These are phyloP conservation scores for Exobasidium rhododendri DNA, from an alignment of 1,284 basidiomycete species.

Conservation along the genomic window DNA sequence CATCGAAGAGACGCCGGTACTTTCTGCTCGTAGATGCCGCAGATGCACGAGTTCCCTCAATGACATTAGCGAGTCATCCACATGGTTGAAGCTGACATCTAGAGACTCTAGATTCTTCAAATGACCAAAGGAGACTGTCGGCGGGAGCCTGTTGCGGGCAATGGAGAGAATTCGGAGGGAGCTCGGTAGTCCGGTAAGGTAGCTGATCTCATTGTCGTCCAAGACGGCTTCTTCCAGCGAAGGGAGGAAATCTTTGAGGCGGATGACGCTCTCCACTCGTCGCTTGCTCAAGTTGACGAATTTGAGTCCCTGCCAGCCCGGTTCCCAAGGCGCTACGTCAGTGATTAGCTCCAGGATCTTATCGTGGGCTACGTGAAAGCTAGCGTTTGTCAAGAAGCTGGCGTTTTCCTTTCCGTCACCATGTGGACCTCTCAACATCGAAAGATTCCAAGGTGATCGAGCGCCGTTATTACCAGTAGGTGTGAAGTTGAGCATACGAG, in stretches of 20 bases:
- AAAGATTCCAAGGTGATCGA: slow-evolving; percentile 1
- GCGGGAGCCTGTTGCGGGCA: slow-evolving; percentile 59
- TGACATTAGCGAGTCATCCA: slow-evolving; percentile 62
- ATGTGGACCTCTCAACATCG: neutral
- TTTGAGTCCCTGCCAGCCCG: slow-evolving; percentile 81
- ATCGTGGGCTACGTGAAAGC: slow-evolving; percentile 87
- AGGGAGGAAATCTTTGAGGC: slow-evolving; percentile 91
- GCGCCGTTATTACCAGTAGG: neutral
- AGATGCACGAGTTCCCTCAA: slow-evolving; percentile 61
- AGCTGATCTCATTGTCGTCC: slow-evolving; percentile 41
- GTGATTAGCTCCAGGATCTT: slow-evolving; percentile 86
- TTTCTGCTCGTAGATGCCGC: slow-evolving; percentile 81
- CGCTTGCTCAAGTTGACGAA: slow-evolving; percentile 75
- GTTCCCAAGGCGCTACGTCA: slow-evolving; percentile 90
- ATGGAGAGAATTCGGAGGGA: slow-evolving; percentile 37
- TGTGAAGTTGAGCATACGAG: neutral
- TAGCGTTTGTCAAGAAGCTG: slow-evolving; percentile 84
- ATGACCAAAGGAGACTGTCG: slow-evolving; percentile 81
- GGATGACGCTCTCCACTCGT: slow-evolving; percentile 79
- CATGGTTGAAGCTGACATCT: slow-evolving; percentile 84
- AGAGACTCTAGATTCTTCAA: slow-evolving; percentile 79
- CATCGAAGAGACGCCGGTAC: slow-evolving; percentile 77
- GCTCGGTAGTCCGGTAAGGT: slow-evolving; percentile 45
- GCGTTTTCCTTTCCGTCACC: slow-evolving; percentile 26
- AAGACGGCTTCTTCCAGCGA: slow-evolving; percentile 73